A percentile compares a stretch with the other conserved stretches of the same genome.
Evolutionary conservation across 1,139 yeast species (phyloP).

Genomic region (Insectozyma bohioensis): DNA sequence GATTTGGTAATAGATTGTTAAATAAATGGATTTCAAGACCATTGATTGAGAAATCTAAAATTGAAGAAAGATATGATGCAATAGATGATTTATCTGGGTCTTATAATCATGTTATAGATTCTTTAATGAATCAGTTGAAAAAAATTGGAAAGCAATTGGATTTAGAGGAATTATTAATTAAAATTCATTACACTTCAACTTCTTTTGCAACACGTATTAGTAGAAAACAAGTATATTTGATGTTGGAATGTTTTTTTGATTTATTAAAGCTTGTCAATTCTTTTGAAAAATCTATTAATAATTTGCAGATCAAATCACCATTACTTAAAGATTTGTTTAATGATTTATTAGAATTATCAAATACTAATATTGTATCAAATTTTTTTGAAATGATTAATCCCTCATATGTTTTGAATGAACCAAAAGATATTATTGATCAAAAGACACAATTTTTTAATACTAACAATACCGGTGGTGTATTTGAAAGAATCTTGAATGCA

Average conservation of each 20-base stretch:
- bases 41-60: conserved; percentile 49
- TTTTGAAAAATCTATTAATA: conserved; percentile 24
- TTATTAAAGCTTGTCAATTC: conserved; percentile 26
- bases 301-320: conserved; percentile 21
- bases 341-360: conserved; percentile 19
- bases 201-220: conserved; percentile 45
- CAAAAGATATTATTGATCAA: conserved; percentile 43
- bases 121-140: conserved; percentile 43
- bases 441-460: conserved; percentile 55
- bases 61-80: conserved; percentile 63
- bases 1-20: conserved; percentile 68
- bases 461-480: conserved; percentile 23
- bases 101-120: conserved; percentile 52
- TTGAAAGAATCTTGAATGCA: conserved; percentile 42
- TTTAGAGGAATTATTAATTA: conserved; percentile 63
- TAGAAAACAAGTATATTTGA: conserved; percentile 63
- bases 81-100: conserved; percentile 55
- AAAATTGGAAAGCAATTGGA: conserved; percentile 44
- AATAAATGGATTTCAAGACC: conserved; percentile 78
- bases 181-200: conserved; percentile 58
- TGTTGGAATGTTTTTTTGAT: conserved; percentile 52
- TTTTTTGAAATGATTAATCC: conserved; percentile 57
- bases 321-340: conserved; percentile 24
- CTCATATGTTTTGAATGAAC: conserved; percentile 53
- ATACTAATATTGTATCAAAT: conserved; percentile 22